Evolutionary conservation across 345 rosid species (phyloP), one percentile per base, ranked within the genome.

Genomic region (Syzygium oleosum): DNA sequence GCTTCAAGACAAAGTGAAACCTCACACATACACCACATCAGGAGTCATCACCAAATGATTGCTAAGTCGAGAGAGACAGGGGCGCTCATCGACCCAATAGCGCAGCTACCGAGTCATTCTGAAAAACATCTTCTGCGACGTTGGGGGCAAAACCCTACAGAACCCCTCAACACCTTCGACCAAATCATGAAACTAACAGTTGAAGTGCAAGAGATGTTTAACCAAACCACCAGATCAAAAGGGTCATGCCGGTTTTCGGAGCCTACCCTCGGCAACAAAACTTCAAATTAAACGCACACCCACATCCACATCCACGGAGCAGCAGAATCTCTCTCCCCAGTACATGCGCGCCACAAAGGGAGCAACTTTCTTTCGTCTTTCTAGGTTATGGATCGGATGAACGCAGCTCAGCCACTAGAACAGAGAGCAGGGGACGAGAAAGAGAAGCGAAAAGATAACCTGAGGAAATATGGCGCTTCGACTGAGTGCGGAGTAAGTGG

Each of bases 401-500:
- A 73, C 49, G 0, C 49, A 19, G 83, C 83, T 5, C 10, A 9
- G 31, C 43, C 1, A 68, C 79, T 2, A 31, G 79, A 65, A 65
- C 43, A 31, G 79, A 34, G 58, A 53, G 27, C 27, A 23, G 43
- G 43, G 84, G 54, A 84, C 68, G 55, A 86, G 23, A 77, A 21
- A 55, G n/a, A 73, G 84, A 1, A 19, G 7, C 83, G 49, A 73
- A 22, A 34, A 73, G 49, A 38, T 73, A 88, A 94, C 98, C 98
- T 91, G 98, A 87, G 84, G 94, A 90, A 89, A 93, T 88, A 19
- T 73, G 27, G 14, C 84, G 92, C 43, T 88, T 92, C 86, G 97
- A 88, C 31, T 51, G 87, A 34, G 95, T 91, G 88, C 98, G 94
- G 59, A 96, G 88, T 88, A 95, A 87, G 87, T 89, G 93, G 87